Percentiles rank a stretch among this genome's conserved stretches.
These are phyloP conservation scores for Eleusine indica DNA, from an alignment of 176 grass and related monocot species.

Conservation along the genomic window DNA sequence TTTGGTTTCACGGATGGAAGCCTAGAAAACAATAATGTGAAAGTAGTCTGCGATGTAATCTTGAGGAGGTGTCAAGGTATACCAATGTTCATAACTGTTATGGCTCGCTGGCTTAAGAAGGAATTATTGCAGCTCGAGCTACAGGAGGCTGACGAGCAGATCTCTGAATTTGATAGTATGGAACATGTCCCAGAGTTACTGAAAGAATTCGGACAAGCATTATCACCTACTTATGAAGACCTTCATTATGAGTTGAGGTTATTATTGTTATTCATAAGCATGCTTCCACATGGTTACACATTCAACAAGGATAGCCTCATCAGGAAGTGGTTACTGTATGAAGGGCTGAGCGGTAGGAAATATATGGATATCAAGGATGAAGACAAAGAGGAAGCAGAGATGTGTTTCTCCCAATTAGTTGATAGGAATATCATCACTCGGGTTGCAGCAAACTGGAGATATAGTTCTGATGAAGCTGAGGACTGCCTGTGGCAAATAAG, in stretches of 20 bases:
- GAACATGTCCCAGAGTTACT: background rate
- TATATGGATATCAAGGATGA: background rate
- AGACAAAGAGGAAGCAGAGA: too few species aligned
- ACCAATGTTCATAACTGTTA: slow-evolving; percentile 14
- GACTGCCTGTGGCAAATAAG: too few species aligned
- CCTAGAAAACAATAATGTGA: background rate
- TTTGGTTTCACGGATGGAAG: background rate
- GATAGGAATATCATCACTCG: too few species aligned
- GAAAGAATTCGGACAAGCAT: background rate
- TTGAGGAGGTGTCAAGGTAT: slow-evolving; percentile 26
- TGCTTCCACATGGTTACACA: background rate
- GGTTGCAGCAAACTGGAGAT: too few species aligned
- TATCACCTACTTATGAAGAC: background rate
- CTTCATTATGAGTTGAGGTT: background rate
- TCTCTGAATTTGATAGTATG: too few species aligned
- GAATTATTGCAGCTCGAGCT: background rate
- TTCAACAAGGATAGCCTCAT: background rate
- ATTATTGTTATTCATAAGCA: background rate
- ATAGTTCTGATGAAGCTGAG: too few species aligned
- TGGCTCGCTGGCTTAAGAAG: slow-evolving; percentile 1
- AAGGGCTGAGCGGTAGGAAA: background rate
- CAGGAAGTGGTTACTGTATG: background rate
- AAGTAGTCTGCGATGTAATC: background rate
- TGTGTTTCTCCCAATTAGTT: background rate
- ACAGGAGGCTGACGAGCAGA: background rate